A percentile compares a stretch with the other conserved stretches of the same genome.
phyloP scores from a whole-genome alignment of 163 green algal species.

The Scenedesmus sp. region DNA sequence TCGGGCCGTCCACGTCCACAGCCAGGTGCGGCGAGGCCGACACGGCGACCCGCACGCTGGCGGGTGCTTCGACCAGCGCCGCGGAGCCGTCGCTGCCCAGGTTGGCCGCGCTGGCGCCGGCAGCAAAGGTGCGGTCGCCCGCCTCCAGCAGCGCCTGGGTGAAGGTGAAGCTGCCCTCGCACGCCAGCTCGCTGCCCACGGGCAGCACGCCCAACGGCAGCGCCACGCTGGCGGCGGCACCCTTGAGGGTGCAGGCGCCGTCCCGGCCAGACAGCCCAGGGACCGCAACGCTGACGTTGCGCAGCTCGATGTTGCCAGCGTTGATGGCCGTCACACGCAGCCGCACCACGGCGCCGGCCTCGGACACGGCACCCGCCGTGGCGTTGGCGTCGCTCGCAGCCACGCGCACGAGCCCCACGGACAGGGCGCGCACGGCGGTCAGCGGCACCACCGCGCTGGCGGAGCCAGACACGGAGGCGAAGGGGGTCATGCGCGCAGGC shows the following conservation, averaged over 20 bases:
- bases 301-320: not conserved
- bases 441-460: not conserved
- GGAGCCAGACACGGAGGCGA: not conserved
- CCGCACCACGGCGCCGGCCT: not conserved
- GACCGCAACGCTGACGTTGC: not conserved
- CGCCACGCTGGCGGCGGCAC: not conserved
- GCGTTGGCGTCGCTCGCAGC: not conserved
- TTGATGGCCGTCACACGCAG: not conserved
- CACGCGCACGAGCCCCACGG: not conserved
- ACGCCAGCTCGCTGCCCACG: not conserved
- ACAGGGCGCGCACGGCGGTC: not conserved
- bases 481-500: not conserved
- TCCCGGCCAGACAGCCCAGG: not conserved
- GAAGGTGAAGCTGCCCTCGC: not conserved
- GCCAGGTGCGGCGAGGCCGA: constrained; percentile 3
- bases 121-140: not conserved
- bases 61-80: no score
- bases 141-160: constrained; percentile 9
- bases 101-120: not conserved
- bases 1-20: constrained; percentile 6
- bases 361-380: not conserved
- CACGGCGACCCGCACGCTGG: not conserved
- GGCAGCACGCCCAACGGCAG: not conserved
- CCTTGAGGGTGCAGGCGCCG: no score
- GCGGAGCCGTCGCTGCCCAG: not conserved